These are phyloP conservation scores for Purpureocillium takamizusanense DNA, from an alignment of 2,329 filamentous ascomycete species.

Conservation along the genomic window DNA sequence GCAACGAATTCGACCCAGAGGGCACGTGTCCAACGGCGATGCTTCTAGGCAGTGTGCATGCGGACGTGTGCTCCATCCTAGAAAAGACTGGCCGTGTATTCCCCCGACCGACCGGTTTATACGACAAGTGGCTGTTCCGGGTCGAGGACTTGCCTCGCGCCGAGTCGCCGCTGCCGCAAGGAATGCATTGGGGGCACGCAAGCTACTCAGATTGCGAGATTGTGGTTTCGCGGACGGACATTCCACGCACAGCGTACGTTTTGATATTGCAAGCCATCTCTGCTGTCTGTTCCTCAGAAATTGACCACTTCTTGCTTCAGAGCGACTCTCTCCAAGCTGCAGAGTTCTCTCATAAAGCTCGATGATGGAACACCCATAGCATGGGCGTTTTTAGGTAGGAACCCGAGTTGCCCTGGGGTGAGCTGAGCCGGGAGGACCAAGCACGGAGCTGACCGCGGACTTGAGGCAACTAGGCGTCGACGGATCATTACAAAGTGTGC, in stretches of 20 bases:
- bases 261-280: too few relatives aligned
- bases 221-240: conserved; percentile 44
- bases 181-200: conserved; percentile 47
- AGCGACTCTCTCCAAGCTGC: conserved; percentile 33
- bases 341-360: conserved; percentile 36
- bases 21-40: conserved; percentile 16
- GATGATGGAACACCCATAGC: conserved; percentile 42
- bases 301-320: too few relatives aligned
- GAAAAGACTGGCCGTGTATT: conserved; percentile 15
- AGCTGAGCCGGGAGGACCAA: too few relatives aligned
- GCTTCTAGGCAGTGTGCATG: conserved; percentile 25
- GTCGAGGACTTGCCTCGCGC: conserved; percentile 31
- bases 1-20: conserved; percentile 11
- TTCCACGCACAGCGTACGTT: conserved; percentile 48
- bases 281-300: too few relatives aligned
- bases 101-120: conserved; percentile 19
- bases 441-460: too few relatives aligned
- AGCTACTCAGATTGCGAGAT: conserved; percentile 42
- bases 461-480: conserved; percentile 53
- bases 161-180: conserved; percentile 27
- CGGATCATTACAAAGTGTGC: conserved; percentile 50
- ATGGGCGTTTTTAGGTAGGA: conserved; percentile 51
- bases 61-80: conserved; percentile 16
- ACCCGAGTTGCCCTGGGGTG: too few relatives aligned
- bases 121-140: conserved; percentile 52